phyloP scores from a whole-genome alignment of 805 yeast genomes.

The Huiozyma sinensis region DNA sequence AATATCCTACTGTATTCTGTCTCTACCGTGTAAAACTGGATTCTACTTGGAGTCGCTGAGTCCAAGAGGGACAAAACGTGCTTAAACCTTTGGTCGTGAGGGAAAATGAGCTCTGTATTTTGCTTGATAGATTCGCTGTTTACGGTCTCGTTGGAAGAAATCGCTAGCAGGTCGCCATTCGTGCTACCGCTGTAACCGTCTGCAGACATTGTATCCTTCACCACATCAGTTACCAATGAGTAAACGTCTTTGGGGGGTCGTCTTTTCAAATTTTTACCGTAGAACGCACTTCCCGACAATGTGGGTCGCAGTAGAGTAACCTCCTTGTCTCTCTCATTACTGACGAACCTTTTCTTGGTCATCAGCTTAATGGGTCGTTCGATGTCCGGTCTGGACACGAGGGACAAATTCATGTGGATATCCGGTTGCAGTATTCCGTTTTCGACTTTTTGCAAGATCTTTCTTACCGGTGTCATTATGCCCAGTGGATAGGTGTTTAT shows the following conservation, averaged over 20 bases:
- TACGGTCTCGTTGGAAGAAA: background rate
- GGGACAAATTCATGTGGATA: conserved; percentile 34
- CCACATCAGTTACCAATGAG: conserved; percentile 24
- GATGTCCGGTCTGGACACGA: conserved; percentile 63
- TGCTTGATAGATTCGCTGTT: background rate
- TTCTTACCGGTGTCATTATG: conserved; percentile 54
- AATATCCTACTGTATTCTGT: conserved; percentile 48
- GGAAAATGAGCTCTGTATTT: conserved; percentile 47
- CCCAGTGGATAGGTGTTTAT: conserved; percentile 71
- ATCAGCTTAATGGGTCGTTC: conserved; percentile 10
- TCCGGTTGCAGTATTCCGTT: conserved; percentile 42
- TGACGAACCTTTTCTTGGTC: background rate
- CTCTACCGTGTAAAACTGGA: conserved; percentile 26
- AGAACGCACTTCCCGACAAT: too few species aligned
- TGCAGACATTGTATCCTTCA: conserved; percentile 36
- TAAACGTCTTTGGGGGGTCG: conserved; percentile 9
- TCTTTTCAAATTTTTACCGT: background rate
- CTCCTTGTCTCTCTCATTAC: background rate
- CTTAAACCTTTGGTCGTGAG: conserved; percentile 65
- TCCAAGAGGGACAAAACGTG: conserved; percentile 63
- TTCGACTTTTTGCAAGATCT: conserved; percentile 45
- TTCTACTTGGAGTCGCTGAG: conserved; percentile 14
- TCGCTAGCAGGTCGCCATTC: background rate
- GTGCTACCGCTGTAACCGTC: background rate
- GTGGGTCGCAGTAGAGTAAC: too few species aligned